phyloP scores from a whole-genome alignment of 305 asterid genomes.

The Andrographis paniculata region DNA sequence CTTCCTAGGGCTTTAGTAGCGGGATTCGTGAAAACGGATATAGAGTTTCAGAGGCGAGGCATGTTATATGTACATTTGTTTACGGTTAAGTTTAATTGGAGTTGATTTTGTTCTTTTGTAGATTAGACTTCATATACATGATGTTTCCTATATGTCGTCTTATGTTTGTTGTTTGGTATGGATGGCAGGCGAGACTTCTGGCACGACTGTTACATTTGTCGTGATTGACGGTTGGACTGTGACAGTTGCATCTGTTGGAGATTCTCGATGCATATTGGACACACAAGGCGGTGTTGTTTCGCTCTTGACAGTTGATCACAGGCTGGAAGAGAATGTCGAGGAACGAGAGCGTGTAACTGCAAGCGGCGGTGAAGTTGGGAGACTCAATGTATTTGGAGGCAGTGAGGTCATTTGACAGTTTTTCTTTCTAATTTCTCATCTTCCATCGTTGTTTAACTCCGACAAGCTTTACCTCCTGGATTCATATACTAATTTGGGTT shows the following conservation, averaged over 20 bases:
- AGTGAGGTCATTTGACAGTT: conserved; percentile 45
- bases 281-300: conserved; percentile 79
- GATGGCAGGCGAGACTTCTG: conserved; percentile 83
- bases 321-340: conserved; percentile 88
- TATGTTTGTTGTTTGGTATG: conserved; percentile 19
- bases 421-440: not conserved
- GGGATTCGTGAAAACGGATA: conserved; percentile 91
- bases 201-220: conserved; percentile 85
- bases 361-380: conserved; percentile 93
- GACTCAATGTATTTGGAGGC: conserved; percentile 86
- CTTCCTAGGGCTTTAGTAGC: conserved; percentile 87
- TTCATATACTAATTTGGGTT: conserved; percentile 12
- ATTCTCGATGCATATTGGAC: conserved; percentile 90
- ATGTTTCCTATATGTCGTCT: conserved; percentile 11
- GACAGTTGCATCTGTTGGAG: conserved; percentile 94
- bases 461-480: not conserved
- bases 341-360: conserved; percentile 95
- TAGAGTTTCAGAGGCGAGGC: conserved; percentile 83
- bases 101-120: not conserved
- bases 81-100: not conserved
- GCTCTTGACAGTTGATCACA: conserved; percentile 82
- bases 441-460: not conserved
- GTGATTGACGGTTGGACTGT: conserved; percentile 90
- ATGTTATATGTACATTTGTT: conserved; percentile 11
- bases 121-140: not conserved